Evolutionary conservation across 371 early-diverging fungal genomes (phyloP).

Genomic region (Mycotypha africana): DNA sequence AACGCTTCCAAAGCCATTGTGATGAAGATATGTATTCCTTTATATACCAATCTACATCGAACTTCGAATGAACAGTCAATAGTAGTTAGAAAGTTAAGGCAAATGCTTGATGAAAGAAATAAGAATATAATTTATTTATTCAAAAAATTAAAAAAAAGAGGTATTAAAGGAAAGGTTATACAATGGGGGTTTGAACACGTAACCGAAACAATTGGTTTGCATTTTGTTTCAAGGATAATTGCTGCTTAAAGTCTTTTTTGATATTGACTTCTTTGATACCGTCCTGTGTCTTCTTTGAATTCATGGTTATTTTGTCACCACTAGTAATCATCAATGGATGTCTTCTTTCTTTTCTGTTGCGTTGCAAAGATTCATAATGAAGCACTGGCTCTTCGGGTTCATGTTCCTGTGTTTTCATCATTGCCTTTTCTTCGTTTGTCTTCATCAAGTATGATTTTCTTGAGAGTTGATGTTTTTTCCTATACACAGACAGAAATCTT

Average conservation of each 20-base stretch:
- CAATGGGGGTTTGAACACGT: constrained; percentile 14
- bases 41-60: no score
- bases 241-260: constrained; percentile 1
- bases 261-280: constrained; percentile 1
- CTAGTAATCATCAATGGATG: constrained; percentile 7
- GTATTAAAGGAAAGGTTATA: no score
- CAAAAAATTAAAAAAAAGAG: no score
- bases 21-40: no score
- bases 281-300: constrained; percentile 5
- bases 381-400: no score
- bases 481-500: no score
- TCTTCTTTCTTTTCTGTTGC: constrained; percentile 16
- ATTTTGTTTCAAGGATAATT: constrained; percentile 5
- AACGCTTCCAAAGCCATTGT: no score
- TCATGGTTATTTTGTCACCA: constrained; percentile 5
- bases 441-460: constrained; percentile 1
- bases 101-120: no score
- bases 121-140: no score
- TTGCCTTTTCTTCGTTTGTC: constrained; percentile 12
- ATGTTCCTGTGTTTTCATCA: constrained; percentile 23
- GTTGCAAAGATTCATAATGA: no score
- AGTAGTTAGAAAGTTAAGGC: no score
- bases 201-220: constrained; percentile 8
- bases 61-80: no score
- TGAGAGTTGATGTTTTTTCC: not conserved